phyloP scores from a whole-genome alignment of 139 green algal species.

The Chlorella sp. region DNA sequence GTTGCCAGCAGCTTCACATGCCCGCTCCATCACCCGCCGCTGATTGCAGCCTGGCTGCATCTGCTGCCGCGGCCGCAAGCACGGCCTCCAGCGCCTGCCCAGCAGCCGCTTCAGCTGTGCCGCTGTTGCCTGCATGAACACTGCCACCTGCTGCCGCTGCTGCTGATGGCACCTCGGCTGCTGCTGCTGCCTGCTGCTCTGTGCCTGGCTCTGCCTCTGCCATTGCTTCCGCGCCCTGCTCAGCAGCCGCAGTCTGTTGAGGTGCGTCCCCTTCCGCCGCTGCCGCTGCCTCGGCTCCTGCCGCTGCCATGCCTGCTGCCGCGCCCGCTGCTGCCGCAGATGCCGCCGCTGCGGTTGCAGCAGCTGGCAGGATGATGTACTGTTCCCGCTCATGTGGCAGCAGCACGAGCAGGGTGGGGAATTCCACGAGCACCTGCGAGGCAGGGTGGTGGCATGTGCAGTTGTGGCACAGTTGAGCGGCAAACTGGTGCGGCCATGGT shows the following conservation, averaged over 20 bases:
- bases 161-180: neutral
- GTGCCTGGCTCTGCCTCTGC: neutral
- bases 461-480: no score
- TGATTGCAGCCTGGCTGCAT: neutral
- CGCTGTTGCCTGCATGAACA: neutral
- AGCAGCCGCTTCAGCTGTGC: neutral
- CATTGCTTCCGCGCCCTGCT: neutral
- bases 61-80: no score
- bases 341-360: no score
- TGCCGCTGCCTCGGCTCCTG: neutral
- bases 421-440: slow-evolving; percentile 44
- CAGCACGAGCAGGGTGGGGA: slow-evolving; percentile 43
- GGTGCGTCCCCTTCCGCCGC: neutral
- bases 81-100: no score
- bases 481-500: no score
- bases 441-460: no score
- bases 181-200: neutral
- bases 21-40: no score
- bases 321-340: neutral
- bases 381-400: slow-evolving; percentile 16
- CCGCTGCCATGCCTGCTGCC: neutral
- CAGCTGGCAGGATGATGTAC: no score
- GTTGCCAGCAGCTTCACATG: neutral
- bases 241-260: neutral
- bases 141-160: no score